phyloP scores from a whole-genome alignment of 75 land plant species.

The Sequoia sempervirens region DNA sequence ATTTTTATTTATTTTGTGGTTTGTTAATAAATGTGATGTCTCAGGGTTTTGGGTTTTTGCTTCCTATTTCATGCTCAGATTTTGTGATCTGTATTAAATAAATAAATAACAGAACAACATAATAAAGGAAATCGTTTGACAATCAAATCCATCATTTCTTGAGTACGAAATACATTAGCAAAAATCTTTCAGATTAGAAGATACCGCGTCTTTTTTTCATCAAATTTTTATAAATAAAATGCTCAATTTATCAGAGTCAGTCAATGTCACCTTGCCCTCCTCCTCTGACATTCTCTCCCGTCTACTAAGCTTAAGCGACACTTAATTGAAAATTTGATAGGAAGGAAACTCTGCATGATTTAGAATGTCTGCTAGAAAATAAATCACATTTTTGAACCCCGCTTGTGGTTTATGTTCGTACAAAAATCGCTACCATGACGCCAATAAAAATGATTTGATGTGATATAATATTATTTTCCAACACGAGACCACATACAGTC shows the following conservation, averaged over 20 bases:
- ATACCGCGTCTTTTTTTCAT: no score
- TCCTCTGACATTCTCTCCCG: background rate
- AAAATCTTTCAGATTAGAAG: no score
- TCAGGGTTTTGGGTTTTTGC: background rate
- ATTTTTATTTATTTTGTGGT: background rate
- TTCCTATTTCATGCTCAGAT: background rate
- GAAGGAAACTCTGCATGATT: background rate
- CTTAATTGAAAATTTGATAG: background rate
- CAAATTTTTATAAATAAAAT: background rate
- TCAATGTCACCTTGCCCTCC: background rate
- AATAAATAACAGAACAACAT: no score
- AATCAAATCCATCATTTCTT: background rate
- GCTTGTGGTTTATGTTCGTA: background rate
- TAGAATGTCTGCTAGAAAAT: background rate
- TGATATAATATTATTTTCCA: background rate
- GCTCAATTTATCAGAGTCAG: background rate
- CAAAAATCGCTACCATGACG: background rate
- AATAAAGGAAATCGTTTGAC: background rate
- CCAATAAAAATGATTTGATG: background rate
- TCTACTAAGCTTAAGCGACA: background rate
- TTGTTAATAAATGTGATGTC: background rate
- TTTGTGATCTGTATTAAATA: background rate
- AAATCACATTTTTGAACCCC: background rate
- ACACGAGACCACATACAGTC: background rate
- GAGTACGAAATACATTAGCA: no score